Base-by-base conservation (phyloP, 768 basidiomycete species). In the Hysterangium stoloniferum region DNA sequence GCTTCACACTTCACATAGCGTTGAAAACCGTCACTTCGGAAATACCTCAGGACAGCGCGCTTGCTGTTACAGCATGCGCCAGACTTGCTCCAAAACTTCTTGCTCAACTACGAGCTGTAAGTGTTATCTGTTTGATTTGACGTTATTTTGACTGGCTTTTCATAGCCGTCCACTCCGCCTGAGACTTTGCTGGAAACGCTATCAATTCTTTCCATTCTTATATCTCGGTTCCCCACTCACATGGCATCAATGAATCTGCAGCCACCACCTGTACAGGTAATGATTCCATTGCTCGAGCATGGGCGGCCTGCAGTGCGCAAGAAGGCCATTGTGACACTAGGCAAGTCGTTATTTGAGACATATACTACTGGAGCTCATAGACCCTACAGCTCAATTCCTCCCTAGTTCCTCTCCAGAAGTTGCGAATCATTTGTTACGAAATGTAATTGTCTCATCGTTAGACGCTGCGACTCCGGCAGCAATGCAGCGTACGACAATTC, bases 21-120 rank as follows among this genome's bases (percentile, higher is more conserved):
- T 72, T 99, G 52, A 98, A 97, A 70, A 95, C 92, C 3, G 93
- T 98, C 57, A 92, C 93, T 4, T 77, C 84, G 15, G 93, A 97
- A 66, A 73, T 98, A 44, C 87, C 89, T 7, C 77, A 80, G 4
- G 86, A 87, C 56, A 83, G 86, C 46, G 83, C 80, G 60, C 81
- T 94, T 51, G 85, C 86, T 1, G 72, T 73, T 1, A 82, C 82
- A 35, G 86, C 86, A 29, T 91, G 90, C 59, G 79, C 80, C 37
- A 92, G 86, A 67, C 71, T 97, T 43, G 82, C 86, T 1, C 86
- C 91, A 6, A 87, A 86, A 62, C 72, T 96, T 6, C 75, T 97
- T 9, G 74, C 68, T 2, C 90, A 94, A 59, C 74, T 95, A 15
- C 71, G 81, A 43, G 86, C 79, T 59, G 94, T 92, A 61, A 49